Conservation (phyloP, 345 rosid genomes). For the Syzygium grande region DNA sequence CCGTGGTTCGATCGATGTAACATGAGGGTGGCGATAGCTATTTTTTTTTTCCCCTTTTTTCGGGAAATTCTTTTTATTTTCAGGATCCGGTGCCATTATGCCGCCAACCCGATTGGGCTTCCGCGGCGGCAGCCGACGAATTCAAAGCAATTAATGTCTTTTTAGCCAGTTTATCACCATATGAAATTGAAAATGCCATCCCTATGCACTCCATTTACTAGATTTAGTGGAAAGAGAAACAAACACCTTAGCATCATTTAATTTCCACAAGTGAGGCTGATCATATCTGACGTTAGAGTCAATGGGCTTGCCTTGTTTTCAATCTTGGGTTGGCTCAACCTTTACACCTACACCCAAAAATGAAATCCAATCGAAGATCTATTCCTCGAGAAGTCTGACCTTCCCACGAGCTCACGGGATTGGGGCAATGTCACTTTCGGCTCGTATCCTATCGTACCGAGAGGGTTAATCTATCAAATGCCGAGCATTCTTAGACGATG, state of each 20-base stretch:
- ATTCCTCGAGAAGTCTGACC: not conserved
- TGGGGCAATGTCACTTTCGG: not conserved
- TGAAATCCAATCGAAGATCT: not conserved
- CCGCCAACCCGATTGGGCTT: not conserved
- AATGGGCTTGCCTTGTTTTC: not conserved
- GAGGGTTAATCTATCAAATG: not conserved
- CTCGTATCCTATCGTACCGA: not conserved
- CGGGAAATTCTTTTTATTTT: not conserved
- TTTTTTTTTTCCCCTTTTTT: not conserved
- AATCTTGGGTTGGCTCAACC: not conserved
- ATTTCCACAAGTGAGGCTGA: not conserved
- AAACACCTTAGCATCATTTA: not conserved
- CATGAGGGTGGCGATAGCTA: not conserved
- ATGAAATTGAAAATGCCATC: not conserved
- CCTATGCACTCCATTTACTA: not conserved
- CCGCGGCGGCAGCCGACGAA: accelerated
- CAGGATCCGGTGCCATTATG: not conserved
- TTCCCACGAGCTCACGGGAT: not conserved
- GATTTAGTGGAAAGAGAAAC: not conserved
- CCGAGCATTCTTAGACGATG: not conserved
- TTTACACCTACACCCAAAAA: not conserved
- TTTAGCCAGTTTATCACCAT: not conserved
- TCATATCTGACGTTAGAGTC: not conserved
- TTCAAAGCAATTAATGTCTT: not conserved
- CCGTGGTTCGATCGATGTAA: not conserved